A percentile compares a stretch with the other conserved stretches of the same genome.
Conservation (phyloP, 75 land plant species). For the Azolla pinnata region DNA sequence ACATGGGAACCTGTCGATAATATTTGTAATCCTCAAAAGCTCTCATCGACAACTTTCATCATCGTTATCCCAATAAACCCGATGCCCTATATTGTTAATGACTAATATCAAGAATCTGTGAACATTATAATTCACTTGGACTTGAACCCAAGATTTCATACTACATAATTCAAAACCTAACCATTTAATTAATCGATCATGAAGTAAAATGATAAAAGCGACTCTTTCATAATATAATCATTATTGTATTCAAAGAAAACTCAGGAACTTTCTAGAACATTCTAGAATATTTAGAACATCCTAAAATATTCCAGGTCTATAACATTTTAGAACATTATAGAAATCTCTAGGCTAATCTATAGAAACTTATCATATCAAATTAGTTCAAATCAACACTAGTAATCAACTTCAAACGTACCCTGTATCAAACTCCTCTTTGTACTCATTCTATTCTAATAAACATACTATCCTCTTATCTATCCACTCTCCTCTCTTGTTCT, state of each 20-base stretch:
- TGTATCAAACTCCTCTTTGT: not conserved
- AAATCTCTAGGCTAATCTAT: too few species aligned
- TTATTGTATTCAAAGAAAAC: not conserved
- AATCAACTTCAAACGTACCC: not conserved
- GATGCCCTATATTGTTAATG: not conserved
- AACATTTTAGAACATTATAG: not conserved
- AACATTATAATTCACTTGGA: not conserved
- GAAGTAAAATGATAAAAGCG: not conserved
- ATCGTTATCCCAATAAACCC: not conserved
- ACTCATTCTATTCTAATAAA: not conserved
- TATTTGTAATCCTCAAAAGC: constrained; percentile 10
- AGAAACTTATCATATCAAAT: not conserved
- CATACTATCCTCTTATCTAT: too few species aligned
- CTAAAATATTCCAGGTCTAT: not conserved
- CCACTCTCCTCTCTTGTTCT: too few species aligned
- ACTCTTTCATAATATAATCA: not conserved
- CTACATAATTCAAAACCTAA: not conserved
- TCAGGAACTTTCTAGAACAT: not conserved
- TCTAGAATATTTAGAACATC: too few species aligned
- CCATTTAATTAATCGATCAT: not conserved
- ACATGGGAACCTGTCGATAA: constrained; percentile 9
- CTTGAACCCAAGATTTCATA: not conserved
- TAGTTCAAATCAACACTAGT: not conserved
- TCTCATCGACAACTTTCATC: constrained; percentile 5
- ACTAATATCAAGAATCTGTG: not conserved